Conservation (phyloP, 148 eudicot genomes). For the Cornus suecica region DNA sequence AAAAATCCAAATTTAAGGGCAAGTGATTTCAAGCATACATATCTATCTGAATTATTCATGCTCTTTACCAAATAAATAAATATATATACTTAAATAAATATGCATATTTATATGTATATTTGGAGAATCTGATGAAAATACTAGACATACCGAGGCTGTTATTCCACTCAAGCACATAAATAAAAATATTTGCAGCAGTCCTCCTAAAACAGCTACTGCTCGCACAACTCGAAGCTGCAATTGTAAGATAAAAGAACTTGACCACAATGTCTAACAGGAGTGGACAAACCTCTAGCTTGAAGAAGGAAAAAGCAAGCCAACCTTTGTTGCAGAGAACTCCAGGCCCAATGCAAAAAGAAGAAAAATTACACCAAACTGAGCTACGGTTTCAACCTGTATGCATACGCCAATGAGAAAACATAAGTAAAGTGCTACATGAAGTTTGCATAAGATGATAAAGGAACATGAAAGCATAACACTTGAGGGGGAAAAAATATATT, state of each 20-base stretch:
- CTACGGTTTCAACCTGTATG: slow-evolving; percentile 96
- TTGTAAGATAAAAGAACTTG: slow-evolving; percentile 7
- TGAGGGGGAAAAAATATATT: too few relatives aligned
- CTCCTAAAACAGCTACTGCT: slow-evolving; percentile 95
- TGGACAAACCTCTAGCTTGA: not conserved
- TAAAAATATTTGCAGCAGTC: slow-evolving; percentile 78
- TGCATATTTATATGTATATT: too few relatives aligned
- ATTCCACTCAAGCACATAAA: slow-evolving; percentile 90
- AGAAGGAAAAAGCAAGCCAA: slow-evolving; percentile 17
- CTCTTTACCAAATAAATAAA: not conserved
- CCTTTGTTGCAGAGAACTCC: slow-evolving; percentile 94
- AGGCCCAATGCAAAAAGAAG: slow-evolving; percentile 96
- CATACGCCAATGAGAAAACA: slow-evolving; percentile 10
- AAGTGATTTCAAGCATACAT: not conserved
- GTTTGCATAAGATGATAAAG: not conserved
- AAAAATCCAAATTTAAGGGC: not conserved
- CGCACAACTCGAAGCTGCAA: slow-evolving; percentile 94
- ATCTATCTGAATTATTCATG: not conserved
- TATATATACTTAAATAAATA: too few relatives aligned
- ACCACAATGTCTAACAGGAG: not conserved
- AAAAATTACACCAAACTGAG: slow-evolving; percentile 98
- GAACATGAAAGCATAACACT: not conserved
- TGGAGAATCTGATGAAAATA: slow-evolving; percentile 10
- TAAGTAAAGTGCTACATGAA: not conserved
- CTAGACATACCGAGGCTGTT: slow-evolving; percentile 75